Conservation (phyloP, 1,284 basidiomycete species). For the Porogramme epimiltina region DNA sequence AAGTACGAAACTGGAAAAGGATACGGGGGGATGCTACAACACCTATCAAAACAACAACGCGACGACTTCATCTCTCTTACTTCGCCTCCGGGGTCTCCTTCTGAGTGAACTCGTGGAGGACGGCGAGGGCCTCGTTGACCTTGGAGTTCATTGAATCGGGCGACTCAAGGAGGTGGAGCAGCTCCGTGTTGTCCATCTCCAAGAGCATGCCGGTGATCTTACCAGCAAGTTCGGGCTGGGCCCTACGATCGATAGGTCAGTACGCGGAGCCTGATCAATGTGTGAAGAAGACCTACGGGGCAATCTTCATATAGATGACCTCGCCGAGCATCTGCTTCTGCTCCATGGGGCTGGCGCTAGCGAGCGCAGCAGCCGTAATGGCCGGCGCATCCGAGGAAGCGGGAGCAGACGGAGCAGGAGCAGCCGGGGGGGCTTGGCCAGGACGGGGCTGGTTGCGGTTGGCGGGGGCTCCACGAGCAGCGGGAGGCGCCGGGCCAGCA, state of each 20-base stretch:
- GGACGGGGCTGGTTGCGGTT: conserved; percentile 21
- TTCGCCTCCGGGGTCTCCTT: conserved; percentile 39
- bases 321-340: conserved; percentile 98
- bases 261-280: conserved; percentile 6
- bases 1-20: conserved; percentile 1
- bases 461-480: conserved; percentile 39
- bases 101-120: conserved; percentile 77
- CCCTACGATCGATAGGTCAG: conserved; percentile 34
- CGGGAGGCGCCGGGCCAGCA: conserved; percentile 25
- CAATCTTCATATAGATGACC: conserved; percentile 89
- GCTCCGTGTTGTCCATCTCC: conserved; percentile 95
- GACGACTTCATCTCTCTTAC: conserved; percentile 17
- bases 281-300: conserved; percentile 53
- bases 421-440: conserved; percentile 37
- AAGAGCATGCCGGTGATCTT: conserved; percentile 98
- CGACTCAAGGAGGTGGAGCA: conserved; percentile 83
- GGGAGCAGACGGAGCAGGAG: conserved; percentile 38
- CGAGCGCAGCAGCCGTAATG: conserved; percentile 58
- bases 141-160: conserved; percentile 83
- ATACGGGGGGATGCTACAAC: conserved; percentile 16
- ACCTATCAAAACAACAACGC: conserved; percentile 26
- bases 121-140: conserved; percentile 85
- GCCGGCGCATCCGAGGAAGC: conserved; percentile 40
- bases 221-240: conserved; percentile 87
- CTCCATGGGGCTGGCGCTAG: conserved; percentile 79